These are phyloP conservation scores for Aspergillus sp. DNA, from an alignment of 2,329 filamentous ascomycete species.

Conservation along the genomic window DNA sequence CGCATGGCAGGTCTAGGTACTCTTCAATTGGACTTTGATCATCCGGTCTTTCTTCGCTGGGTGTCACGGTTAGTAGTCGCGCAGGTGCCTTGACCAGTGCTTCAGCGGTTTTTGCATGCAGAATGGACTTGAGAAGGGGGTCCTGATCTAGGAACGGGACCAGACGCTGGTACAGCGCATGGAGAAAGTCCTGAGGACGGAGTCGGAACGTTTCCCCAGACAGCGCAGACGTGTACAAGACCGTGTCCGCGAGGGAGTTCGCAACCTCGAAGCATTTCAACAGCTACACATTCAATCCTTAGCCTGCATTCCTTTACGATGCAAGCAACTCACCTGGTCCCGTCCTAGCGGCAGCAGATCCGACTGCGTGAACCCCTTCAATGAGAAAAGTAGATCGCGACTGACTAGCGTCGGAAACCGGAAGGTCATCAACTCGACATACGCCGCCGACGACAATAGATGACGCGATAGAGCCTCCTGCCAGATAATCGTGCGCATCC, in stretches of 20 bases:
- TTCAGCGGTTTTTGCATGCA: constrained; percentile 27
- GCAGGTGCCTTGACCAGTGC: constrained; percentile 25
- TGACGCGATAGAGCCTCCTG: constrained; percentile 25
- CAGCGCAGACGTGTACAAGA: constrained; percentile 15
- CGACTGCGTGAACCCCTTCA: constrained; percentile 21
- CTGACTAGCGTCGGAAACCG: constrained; percentile 23
- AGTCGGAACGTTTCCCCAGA: constrained; percentile 13
- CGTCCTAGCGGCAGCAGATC: constrained; percentile 29
- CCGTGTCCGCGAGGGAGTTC: constrained; percentile 28
- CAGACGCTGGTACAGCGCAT: constrained; percentile 30
- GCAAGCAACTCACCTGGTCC: constrained; percentile 24
- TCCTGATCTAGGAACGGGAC: constrained; percentile 28
- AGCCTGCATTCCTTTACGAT: not conserved
- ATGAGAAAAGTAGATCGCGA: constrained; percentile 22
- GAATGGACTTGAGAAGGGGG: constrained; percentile 22
- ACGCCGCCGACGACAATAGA: constrained; percentile 24
- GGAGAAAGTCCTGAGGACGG: constrained; percentile 27
- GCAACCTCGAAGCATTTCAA: constrained; percentile 32
- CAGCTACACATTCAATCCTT: constrained; percentile 16
- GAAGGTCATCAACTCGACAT: constrained; percentile 22
- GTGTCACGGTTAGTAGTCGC: constrained; percentile 4
- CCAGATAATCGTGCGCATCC: constrained; percentile 34
- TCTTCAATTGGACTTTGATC: not conserved
- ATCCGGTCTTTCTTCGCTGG: not conserved
- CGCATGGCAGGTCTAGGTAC: not conserved